Evolutionary conservation across 192 early-diverging fungal species (phyloP), one percentile per base, ranked within the genome.

Genomic region (Coemansia sp.): DNA sequence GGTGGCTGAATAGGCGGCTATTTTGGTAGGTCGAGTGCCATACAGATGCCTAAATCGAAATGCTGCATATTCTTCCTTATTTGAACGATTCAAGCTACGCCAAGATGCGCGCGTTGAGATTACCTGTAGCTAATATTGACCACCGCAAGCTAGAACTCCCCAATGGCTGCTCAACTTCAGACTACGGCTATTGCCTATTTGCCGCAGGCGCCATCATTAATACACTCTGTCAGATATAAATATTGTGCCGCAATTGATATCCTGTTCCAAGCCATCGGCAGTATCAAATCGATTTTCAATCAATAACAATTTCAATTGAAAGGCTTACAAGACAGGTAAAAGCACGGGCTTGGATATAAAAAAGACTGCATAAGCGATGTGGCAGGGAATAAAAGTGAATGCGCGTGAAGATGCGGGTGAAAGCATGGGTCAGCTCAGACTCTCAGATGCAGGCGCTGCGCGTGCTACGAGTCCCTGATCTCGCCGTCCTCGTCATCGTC

Each of bases 401-500:
- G 48, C 48, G 48, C 48, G n/a, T 19, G 48, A 49, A 8, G 12
- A n/a, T 49, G 48, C 48, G 16, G 41, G 41, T 45, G 14, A 45
- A 45, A 35, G 31, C 31, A 35, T 35, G 31, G 31, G 41, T n/a
- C 41, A 45, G 41, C 41, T 45, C 41, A 45, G 41, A n/a, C 41
- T 45, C 41, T 16, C 16, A n/a, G 48, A 49, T 49, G 48, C 48
- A 49, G 48, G 48, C 41, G 9, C 14, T 45, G 41, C 16, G 16
- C 4, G 41, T 25, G 27, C 51, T 41, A 37, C 10, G 38, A 21
- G 50, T 71, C 71, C 59, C 54, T 68, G 54, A 80, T 80, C 37
- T 80, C 77, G 59, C 77, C 77, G 45, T 80, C 77, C 60, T 80
- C 77, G 26, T 74, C 77, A 17, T 75, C 77, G 3, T 74, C 45